These are phyloP conservation scores for Fusarium redolens DNA, from an alignment of 2,329 filamentous ascomycete species.

Conservation along the genomic window DNA sequence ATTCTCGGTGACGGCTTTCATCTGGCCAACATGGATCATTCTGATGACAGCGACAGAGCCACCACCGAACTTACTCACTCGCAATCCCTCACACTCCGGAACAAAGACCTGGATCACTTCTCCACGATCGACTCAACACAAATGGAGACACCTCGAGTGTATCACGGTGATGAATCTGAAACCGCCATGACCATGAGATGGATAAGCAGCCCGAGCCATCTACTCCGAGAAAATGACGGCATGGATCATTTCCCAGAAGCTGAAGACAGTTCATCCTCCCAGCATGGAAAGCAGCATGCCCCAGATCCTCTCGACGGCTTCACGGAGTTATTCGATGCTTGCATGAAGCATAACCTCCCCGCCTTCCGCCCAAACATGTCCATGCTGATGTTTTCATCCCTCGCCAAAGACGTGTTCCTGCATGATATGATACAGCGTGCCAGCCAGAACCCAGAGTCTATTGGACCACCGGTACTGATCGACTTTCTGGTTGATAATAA, in stretches of 20 bases:
- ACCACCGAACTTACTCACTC: neutral
- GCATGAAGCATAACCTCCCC: neutral
- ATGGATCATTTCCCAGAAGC: neutral
- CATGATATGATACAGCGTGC: neutral
- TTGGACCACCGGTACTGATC: accelerated
- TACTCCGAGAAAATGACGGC: neutral
- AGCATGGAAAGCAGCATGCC: neutral
- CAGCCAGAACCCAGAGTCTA: neutral
- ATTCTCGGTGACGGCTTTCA: neutral
- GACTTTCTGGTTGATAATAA: neutral
- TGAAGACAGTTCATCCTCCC: neutral
- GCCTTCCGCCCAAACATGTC: neutral
- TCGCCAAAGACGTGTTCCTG: neutral
- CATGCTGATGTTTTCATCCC: neutral
- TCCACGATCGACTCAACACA: neutral
- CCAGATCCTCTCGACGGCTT: neutral
- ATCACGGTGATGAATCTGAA: neutral
- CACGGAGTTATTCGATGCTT: neutral
- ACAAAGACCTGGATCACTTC: neutral
- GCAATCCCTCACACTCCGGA: neutral
- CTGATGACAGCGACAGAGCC: neutral
- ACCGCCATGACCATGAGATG: neutral
- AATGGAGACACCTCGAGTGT: neutral
- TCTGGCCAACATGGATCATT: neutral
- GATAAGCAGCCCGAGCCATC: neutral